These are phyloP conservation scores for Sclerospora graminicola DNA, from an alignment of 352 stramenopile species.

Conservation along the genomic window DNA sequence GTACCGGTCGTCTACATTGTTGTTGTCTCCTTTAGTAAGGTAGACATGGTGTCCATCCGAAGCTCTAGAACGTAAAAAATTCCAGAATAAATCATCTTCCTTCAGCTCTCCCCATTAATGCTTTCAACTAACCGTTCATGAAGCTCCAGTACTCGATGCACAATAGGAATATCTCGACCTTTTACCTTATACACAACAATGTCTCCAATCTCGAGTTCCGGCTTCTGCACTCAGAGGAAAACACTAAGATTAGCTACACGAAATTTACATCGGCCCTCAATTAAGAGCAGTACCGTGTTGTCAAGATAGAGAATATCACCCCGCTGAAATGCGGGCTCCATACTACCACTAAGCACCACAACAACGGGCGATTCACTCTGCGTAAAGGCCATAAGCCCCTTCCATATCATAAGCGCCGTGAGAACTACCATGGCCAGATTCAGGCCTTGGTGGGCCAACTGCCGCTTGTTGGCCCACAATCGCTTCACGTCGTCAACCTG, in stretches of 20 bases:
- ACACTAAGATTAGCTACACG: not conserved
- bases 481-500: conserved; percentile 95
- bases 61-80: conserved; percentile 20
- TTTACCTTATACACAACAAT: conserved; percentile 97
- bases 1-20: conserved; percentile 95
- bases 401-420: conserved; percentile 99
- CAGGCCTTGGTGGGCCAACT: conserved; percentile 94
- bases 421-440: conserved; percentile 99
- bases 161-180: conserved; percentile 97
- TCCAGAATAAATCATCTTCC: not conserved
- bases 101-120: not conserved
- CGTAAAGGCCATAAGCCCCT: conserved; percentile 95
- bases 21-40: conserved; percentile 99
- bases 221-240: conserved; percentile 34
- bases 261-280: not conserved
- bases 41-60: conserved; percentile 89
- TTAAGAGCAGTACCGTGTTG: conserved; percentile 73
- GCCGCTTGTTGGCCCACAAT: conserved; percentile 97
- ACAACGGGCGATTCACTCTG: conserved; percentile 97
- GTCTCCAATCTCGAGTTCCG: conserved; percentile 75
- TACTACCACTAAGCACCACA: conserved; percentile 96
- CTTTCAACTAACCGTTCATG: conserved; percentile 72
- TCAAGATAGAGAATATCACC: conserved; percentile 98
- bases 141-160: conserved; percentile 97
- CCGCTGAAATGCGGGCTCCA: conserved; percentile 98